Base-by-base conservation (phyloP, 768 basidiomycete species). In the Agrocybe praecox region DNA sequence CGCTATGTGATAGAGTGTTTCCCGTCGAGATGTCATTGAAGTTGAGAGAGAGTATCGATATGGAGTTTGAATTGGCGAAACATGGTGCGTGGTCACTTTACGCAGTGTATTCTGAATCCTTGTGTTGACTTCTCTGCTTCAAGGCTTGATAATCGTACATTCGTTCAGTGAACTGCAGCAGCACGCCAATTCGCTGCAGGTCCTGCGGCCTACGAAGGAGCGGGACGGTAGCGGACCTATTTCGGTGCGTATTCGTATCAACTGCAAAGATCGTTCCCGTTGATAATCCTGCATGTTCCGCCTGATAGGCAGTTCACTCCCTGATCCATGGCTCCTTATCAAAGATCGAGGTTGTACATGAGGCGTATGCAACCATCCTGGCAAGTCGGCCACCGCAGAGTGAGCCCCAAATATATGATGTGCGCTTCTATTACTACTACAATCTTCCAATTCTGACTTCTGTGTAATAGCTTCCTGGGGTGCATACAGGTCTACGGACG, bases 381-480 rank as follows among this genome's bases (percentile, higher is more conserved):
- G 29, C 55, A 29, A 44, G 47, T 34, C 44, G 56, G 55, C 45
- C 59, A 40, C 24, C 53, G 19, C 36, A 47, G 19, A 15, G 23
- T 14, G 56, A 62, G 19, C 58, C 62, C n/a, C 44, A 36, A 14
- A 57, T 61, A 23, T 55, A 55, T 36, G 58, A 64, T 53, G 60
- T 64, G 33, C 21, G 59, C 56, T 40, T 45, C 3, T 14, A 32
- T 46, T 51, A 29, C 44, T n/a, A 19, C n/a, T 48, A 5, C 21
- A 17, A 40, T 7, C 32, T 19, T 17, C n/a, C 23, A 17, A 33
- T 24, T 58, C 42, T 46, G 24, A 49, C 22, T 23, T 26, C 29
- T 18, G 17, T 26, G 23, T n/a, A 18, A 17, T 49, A 71, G 71
- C 66, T 72, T n/a, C 70, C 70, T 17, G 67, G 66, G 5, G 65